Evolutionary conservation across 306 rosid species (phyloP), one percentile per base, ranked within the genome.

Genomic region (Cucurbita moschata): DNA sequence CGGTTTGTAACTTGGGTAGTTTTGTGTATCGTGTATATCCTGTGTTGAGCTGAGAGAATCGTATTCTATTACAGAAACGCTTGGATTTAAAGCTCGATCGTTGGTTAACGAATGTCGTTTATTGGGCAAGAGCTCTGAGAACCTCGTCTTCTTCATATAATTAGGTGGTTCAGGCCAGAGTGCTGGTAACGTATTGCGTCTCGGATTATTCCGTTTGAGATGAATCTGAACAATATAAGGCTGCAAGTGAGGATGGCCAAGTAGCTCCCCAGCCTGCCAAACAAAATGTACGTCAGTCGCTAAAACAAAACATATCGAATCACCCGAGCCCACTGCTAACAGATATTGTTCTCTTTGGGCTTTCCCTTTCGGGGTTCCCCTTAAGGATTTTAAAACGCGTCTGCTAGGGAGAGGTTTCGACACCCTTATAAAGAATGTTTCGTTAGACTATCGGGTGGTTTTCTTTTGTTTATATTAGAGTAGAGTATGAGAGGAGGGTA

Each of bases 211-310:
- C 79, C 87, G 78, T 86, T 91, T 95, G 80, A 88, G 91, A 81
- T 95, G 89, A 84, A 91, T 82, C 86, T 87, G 87, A 47, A 84
- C 84, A 78, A 89, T 88, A 66, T 89, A 81, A 79, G 97, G 81
- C 85, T 95, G 93, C 82, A 95, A 95, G 76, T 79, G 85, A 18
- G 92, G 89, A 75, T 91, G 92, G 55, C 81, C 85, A 78, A 95
- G 99, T 37, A 95, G 83, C 87, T 89, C 96, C 1, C 96, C 82
- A 58, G 99, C 99, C 99, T 95, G 83, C 77, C 85, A 83, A 50
- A 79, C 79, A 40, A 82, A 51, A 76, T 52, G 35, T 16, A n/a
- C 58, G 23, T 53, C n/a, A 7, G 58, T 7, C 10, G 7, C 3
- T 7, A 15, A n/a, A 18, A 18, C 59, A 54, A 18, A 54, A n/a